Base-by-base conservation (phyloP, 2,329 filamentous ascomycete species). In the Diaporthe sp. region DNA sequence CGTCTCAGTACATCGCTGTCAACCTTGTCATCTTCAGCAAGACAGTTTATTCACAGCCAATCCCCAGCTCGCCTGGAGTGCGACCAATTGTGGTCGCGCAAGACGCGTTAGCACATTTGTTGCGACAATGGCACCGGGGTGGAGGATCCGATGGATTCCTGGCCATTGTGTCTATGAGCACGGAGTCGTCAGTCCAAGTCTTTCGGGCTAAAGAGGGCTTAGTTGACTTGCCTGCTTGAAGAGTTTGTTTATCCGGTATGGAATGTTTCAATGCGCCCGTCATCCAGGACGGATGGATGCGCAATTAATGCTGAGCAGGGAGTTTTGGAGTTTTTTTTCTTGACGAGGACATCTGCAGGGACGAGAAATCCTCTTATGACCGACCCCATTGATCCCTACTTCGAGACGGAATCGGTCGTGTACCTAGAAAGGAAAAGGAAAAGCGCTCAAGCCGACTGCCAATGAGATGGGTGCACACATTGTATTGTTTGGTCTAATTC, bases 361-460 rank as follows among this genome's bases (percentile, higher is more conserved):
- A n/a, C 54, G 17, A 15, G n/a, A 22, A 35, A 57, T 45, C 15
- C 15, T 42, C 13, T 17, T 42, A 15, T n/a, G n/a, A n/a, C n/a
- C 76, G 79, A 83, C 74, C 82, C 83, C 8, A 80, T 80, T 47
- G 70, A 83, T 75, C 82, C 82, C 10, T 83, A 79, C 66, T 82
- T 74, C 74, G 79, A 82, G 76, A 82, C 81, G 40, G 79, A 80
- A 10, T 78, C 77, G 30, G 80, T 82, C 40, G 77, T 77, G 4
- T 77, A 76, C n/a, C n/a, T n/a, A n/a, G n/a, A n/a, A n/a, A n/a
- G n/a, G n/a, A n/a, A n/a, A n/a, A n/a, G n/a, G n/a, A n/a, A n/a
- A n/a, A n/a, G n/a, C n/a, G n/a, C n/a, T n/a, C n/a, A n/a, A n/a
- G n/a, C n/a, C n/a, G n/a, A n/a, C n/a, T n/a, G n/a, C n/a, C n/a